These are phyloP conservation scores for Phytophthora meadii DNA, from an alignment of 352 stramenopile species.

Conservation along the genomic window DNA sequence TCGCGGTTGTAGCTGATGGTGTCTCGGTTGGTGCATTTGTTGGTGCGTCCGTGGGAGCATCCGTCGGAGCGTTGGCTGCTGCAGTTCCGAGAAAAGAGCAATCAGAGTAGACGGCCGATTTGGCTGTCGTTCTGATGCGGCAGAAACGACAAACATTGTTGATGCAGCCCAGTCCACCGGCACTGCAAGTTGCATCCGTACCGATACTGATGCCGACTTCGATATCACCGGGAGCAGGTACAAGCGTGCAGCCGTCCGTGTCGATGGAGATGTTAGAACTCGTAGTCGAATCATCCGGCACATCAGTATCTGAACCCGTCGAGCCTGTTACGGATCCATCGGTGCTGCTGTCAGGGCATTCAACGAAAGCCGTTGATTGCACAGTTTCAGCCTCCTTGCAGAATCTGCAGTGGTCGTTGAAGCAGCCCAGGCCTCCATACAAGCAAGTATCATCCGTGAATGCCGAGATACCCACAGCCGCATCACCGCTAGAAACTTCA, in stretches of 20 bases:
- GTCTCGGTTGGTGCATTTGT: not conserved
- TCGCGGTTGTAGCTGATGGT: slow-evolving; percentile 7
- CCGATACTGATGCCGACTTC: slow-evolving; percentile 36
- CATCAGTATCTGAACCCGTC: slow-evolving; percentile 15
- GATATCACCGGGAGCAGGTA: slow-evolving; percentile 27
- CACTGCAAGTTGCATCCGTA: slow-evolving; percentile 32
- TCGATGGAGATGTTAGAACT: slow-evolving; percentile 2
- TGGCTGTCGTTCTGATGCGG: slow-evolving; percentile 25
- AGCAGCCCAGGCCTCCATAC: slow-evolving; percentile 50
- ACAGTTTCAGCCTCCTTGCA: slow-evolving; percentile 36
- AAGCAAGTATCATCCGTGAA: slow-evolving; percentile 36
- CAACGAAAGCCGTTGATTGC: slow-evolving; percentile 42
- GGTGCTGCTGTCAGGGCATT: slow-evolving; percentile 22
- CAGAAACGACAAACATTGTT: slow-evolving; percentile 41
- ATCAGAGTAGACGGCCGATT: slow-evolving; percentile 20
- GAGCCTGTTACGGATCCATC: slow-evolving; percentile 13
- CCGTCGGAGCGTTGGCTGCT: not conserved
- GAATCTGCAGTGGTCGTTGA: slow-evolving; percentile 49
- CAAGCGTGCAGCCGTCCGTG: slow-evolving; percentile 19
- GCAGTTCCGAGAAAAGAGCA: slow-evolving; percentile 22
- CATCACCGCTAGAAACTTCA: slow-evolving; percentile 31
- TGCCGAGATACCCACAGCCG: slow-evolving; percentile 40
- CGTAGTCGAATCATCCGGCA: slow-evolving; percentile 9
- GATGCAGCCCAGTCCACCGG: slow-evolving; percentile 34
- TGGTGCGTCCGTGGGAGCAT: slow-evolving; percentile 10